Base-by-base conservation (phyloP, 345 rosid genomes). In the Tarenaya hassleriana region DNA sequence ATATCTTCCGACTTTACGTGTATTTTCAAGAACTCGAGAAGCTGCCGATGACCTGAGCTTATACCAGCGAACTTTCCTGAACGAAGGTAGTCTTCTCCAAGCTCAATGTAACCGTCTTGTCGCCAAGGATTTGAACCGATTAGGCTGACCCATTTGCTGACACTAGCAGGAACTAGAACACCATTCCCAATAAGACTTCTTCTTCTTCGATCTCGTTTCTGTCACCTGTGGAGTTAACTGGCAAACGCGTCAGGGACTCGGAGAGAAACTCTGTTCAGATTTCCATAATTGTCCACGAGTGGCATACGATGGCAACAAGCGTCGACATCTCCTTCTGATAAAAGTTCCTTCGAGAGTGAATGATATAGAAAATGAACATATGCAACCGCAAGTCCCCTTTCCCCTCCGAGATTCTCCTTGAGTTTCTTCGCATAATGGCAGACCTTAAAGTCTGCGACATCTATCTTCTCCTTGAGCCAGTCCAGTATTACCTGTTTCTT, bases 91-190 rank as follows among this genome's bases (percentile, higher is more conserved):
- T 74, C 88, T 71, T 79, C 81, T 14, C 62, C 69, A 0, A 86
- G 54, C 54, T 80, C 84, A 14, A 81, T 37, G 21, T 60, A 83
- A 9, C 74, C 72, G 1, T 61, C 73, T 6, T 16, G 34, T 15
- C 67, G 73, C 88, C 88, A 81, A 5, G 77, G 84, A 41, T 72
- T 79, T 10, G 84, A 78, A 34, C 54, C 74, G 40, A 71, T 55
- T 45, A 86, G 41, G 41, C 71, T 49, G 7, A 60, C 66, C 95
- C 92, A 86, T 59, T 79, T 77, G 69, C 94, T 81, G 39, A 40
- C 74, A 4, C 60, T 73, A 40, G 81, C 89, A 7, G 94, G 87
- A 24, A 87, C 83, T 56, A 87, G 87, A 70, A 79, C 72, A 0
- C 68, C 79, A 1, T 4, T 19, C 19, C 68, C 45, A 3, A 0